These are phyloP conservation scores for Apiospora hydei DNA, from an alignment of 2,329 filamentous ascomycete species.

Conservation along the genomic window DNA sequence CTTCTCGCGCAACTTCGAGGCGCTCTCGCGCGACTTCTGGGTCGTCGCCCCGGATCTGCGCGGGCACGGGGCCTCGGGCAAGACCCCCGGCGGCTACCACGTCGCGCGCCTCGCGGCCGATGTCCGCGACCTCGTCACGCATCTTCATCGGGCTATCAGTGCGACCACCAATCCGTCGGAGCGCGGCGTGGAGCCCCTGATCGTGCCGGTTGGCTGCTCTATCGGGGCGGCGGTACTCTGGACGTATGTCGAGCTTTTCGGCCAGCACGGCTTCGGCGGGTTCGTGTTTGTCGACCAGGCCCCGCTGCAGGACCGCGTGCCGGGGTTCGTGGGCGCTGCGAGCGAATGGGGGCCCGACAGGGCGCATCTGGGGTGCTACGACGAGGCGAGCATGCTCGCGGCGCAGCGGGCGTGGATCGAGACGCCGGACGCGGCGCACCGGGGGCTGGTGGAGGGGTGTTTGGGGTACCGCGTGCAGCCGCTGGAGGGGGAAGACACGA, in stretches of 20 bases:
- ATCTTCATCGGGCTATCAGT: slow-evolving; percentile 33
- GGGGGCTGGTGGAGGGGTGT: slow-evolving; percentile 43
- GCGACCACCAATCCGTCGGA: not conserved
- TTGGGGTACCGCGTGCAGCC: slow-evolving; percentile 45
- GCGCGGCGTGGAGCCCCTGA: slow-evolving; percentile 25
- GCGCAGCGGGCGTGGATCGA: slow-evolving; percentile 60
- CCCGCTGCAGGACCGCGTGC: slow-evolving; percentile 46
- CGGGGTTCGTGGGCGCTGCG: slow-evolving; percentile 26
- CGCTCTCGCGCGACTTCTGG: slow-evolving; percentile 42
- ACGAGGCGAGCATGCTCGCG: slow-evolving; percentile 45
- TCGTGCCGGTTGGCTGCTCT: slow-evolving; percentile 48
- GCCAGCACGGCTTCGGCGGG: slow-evolving; percentile 41
- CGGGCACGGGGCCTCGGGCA: slow-evolving; percentile 45
- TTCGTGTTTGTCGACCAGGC: slow-evolving; percentile 51
- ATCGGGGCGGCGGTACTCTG: slow-evolving; percentile 50
- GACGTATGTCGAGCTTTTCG: slow-evolving; percentile 50
- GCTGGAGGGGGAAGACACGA: slow-evolving; percentile 16
- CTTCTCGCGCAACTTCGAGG: slow-evolving; percentile 45
- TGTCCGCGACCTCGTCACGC: slow-evolving; percentile 41
- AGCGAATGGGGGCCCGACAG: slow-evolving; percentile 42
- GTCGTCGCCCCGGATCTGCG: slow-evolving; percentile 49
- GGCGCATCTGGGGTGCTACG: slow-evolving; percentile 47
- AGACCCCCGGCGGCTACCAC: slow-evolving; percentile 44
- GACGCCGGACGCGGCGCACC: slow-evolving; percentile 43
- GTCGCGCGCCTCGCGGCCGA: slow-evolving; percentile 50